Conservation (phyloP, 805 yeast species). For the Saccharomyces cerevisiae region DNA sequence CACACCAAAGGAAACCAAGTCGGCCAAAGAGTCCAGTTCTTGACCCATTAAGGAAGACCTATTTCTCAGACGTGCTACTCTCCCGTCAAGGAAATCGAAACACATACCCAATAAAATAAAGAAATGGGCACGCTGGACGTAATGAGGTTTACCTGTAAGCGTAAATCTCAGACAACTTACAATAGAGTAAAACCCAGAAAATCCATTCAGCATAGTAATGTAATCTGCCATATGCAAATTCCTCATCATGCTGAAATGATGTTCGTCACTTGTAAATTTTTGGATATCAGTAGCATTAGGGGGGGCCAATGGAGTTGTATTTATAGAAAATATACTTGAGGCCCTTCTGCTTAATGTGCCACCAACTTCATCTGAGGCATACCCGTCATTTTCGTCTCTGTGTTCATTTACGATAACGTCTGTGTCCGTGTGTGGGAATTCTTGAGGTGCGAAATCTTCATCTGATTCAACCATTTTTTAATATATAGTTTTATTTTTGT, state of each 20-base stretch:
- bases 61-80: slow-evolving; percentile 90
- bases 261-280: slow-evolving; percentile 70
- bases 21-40: slow-evolving; percentile 94
- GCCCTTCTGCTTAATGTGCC: slow-evolving; percentile 43
- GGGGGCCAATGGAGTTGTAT: slow-evolving; percentile 53
- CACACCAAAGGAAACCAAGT: slow-evolving; percentile 87
- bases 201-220: slow-evolving; percentile 89
- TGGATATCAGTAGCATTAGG: slow-evolving; percentile 71
- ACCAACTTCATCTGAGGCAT: slow-evolving; percentile 9
- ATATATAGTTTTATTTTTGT: background rate
- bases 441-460: background rate
- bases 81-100: slow-evolving; percentile 94
- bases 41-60: slow-evolving; percentile 93
- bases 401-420: slow-evolving; percentile 4
- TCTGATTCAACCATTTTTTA: background rate
- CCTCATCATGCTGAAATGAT: slow-evolving; percentile 81
- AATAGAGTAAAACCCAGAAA: slow-evolving; percentile 86
- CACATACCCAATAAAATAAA: slow-evolving; percentile 86
- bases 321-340: slow-evolving; percentile 46
- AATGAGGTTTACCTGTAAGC: slow-evolving; percentile 56
- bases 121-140: slow-evolving; percentile 80
- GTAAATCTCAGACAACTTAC: slow-evolving; percentile 78
- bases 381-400: slow-evolving; percentile 13
- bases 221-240: slow-evolving; percentile 92
- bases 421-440: background rate